Evolutionary conservation across 2,329 filamentous ascomycete genomes (phyloP).

Genomic region (Cladophialophora bantiana): DNA sequence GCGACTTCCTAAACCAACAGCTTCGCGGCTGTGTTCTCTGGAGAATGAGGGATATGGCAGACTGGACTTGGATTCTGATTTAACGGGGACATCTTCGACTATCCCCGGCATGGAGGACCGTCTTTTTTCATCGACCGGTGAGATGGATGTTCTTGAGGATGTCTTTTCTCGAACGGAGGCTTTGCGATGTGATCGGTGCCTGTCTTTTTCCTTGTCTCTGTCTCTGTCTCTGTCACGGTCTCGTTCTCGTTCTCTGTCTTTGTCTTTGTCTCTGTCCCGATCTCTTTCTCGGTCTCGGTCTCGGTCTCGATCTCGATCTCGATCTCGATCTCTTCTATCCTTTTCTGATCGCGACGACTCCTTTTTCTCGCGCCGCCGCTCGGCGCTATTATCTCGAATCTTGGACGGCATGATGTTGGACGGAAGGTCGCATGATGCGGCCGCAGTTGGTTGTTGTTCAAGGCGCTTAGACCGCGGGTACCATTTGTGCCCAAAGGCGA

Average conservation of each 20-base stretch:
- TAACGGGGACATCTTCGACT: constrained; percentile 30
- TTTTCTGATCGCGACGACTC: constrained; percentile 38
- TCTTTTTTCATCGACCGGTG: constrained; percentile 40
- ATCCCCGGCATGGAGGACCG: constrained; percentile 43
- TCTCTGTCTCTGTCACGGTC: constrained; percentile 29
- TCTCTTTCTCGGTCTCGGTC: constrained; percentile 25
- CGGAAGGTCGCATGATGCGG: constrained; percentile 38
- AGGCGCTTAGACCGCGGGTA: constrained; percentile 35
- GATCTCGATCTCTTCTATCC: constrained; percentile 32
- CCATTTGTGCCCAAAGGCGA: constrained; percentile 31
- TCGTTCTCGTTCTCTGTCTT: constrained; percentile 31
- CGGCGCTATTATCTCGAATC: constrained; percentile 38
- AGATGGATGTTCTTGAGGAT: constrained; percentile 39
- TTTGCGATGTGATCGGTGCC: constrained; percentile 35
- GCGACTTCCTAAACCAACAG: constrained; percentile 68
- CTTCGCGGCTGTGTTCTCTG: constrained; percentile 91
- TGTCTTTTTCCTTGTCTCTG: constrained; percentile 33
- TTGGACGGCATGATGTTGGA: constrained; percentile 40
- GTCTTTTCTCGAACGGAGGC: constrained; percentile 37
- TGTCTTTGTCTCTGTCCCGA: constrained; percentile 32
- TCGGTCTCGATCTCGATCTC: constrained; percentile 33
- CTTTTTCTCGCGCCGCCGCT: constrained; percentile 38
- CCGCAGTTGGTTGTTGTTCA: constrained; percentile 21
- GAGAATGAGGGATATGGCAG: constrained; percentile 83
- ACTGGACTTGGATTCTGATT: constrained; percentile 53